Base-by-base conservation (phyloP, 2,329 filamentous ascomycete species). In the Scedosporium apiospermum region DNA sequence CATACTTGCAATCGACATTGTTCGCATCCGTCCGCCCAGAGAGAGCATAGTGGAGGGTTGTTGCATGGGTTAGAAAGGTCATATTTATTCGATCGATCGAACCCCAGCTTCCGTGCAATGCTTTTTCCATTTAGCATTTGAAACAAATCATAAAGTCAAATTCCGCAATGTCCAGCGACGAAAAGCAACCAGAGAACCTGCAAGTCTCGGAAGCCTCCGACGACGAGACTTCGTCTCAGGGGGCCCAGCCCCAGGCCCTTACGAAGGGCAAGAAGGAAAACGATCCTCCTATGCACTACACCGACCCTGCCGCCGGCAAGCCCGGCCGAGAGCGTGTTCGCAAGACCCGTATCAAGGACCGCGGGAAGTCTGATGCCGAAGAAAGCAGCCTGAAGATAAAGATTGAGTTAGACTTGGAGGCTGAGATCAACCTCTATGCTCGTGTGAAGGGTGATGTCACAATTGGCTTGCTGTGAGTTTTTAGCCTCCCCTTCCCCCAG, bases 301-400 rank as follows among this genome's bases (percentile, higher is more conserved):
- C 90, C 76, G 91, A 91, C 16, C 89, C 91, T 1, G 93, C 90
- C 72, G 88, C 96, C 69, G 91, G 91, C 60, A 91, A 93, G 77
- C 55, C 55, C 27, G 55, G 49, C 26, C 62, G 60, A 27, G 60
- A 61, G 10, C 26, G 27, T 10, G 49, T 42, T 16, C 49, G 49
- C 44, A 61, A 61, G 60, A 55, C 60, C 23, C 60, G 60, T 38
- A 61, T 61, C 49, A 46, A 61, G 60, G 60, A 61, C 49, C 60
- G 60, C 27, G 60, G 41, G 34, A 59, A 55, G 27, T 61, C 60
- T 12, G 34, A 57, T 3, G 60, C 60, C 49, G 49, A 61, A 18
- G 60, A 61, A 18, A 42, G 27, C 30, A 30, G 16, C 14, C 75
- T 86, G 42, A 76, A 85, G 66, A 76, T 86, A 46, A 83, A 83